Evolutionary conservation across 306 rosid genomes (phyloP), one percentile per base, ranked within the genome.

Genomic region (Lathyrus aphaca): DNA sequence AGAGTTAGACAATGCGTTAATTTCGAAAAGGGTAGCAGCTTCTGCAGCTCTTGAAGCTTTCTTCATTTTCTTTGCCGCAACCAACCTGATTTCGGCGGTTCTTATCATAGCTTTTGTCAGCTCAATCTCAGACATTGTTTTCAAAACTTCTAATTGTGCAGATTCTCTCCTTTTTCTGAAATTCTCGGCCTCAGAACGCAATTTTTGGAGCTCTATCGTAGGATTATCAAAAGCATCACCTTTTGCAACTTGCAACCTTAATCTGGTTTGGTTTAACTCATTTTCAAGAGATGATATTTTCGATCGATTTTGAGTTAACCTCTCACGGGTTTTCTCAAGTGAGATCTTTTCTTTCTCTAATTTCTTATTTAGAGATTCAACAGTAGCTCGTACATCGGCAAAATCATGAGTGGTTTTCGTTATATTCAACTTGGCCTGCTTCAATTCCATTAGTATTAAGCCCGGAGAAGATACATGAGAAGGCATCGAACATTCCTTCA

Each of bases 11-110:
- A 87, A 66, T 35, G 85, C 88, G 66, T 84, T 86, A n/a, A 89
- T 86, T 77, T 95, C 97, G 5, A 87, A 85, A 15, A 87, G 62
- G 10, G 95, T 87, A 74, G 74, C 77, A 27, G 88, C 87, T 78
- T 94, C 97, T 8, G 89, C 88, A 1, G 96, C 97, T 71, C 88
- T 80, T 45, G 99, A 86, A 48, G 99, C 99, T 68, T 83, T 91
- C 78, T 89, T 95, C 88, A 87, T 89, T 81, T 89, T 95, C 60
- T 85, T 84, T 8, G 96, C 96, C 0, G 99, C 99, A 75, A 84
- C 80, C 80, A 91, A 72, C 79, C 90, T 77, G 74, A 85, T 73
- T 81, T 91, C 92, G 8, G 95, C 92, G 4, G 92, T 91, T 84
- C 69, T 84, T 58, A 91, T 82, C 91, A 77, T 81, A 6, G 73